Base-by-base conservation (phyloP, 169 alveolate genomes). In the Plasmodium berghei region DNA sequence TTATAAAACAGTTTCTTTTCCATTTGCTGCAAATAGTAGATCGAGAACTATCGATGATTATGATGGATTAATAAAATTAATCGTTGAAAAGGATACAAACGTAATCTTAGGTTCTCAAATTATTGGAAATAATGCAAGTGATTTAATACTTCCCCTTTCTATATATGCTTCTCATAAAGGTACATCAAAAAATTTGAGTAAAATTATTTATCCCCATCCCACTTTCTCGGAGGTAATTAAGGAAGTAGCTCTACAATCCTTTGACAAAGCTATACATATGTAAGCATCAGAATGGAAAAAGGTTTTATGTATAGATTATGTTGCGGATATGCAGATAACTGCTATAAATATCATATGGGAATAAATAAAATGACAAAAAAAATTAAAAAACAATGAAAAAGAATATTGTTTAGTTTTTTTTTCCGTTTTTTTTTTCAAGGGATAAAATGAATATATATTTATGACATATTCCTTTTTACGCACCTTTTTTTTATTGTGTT, bases 121-220 rank as follows among this genome's bases (percentile, higher is more conserved):
- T 90, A 94, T 99, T 72, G 99, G 99, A 42, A 97, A 98, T 10
- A 92, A 94, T 72, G 99, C 99, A 5, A 98, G 99, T 63, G 99
- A 99, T 91, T 94, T 99, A 95, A 97, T 98, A 66, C 98, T 96
- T 49, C 99, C 97, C 77, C 96, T 97, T 34, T 97, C 97, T 8
- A 90, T 98, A 48, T 99, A 98, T 63, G 95, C 97, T 92, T 98
- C 96, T 87, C 97, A 97, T 87, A 99, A 99, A 40, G 98, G 99
- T 4, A 91, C 99, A 18, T 92, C 98, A 58, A 99, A 97, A 87
- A 99, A 97, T 88, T 93, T 98, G 45, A 98, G 98, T 24, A 95
- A 98, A 75, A 97, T 98, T 75, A 97, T 99, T 93, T 98, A 96
- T 92, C 99, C 99, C 34, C 99, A 99, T 89, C 99, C 99, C 45